Evolutionary conservation across 768 basidiomycete species (phyloP), one percentile per base, ranked within the genome.

Genomic region (Roridomyces roridus): DNA sequence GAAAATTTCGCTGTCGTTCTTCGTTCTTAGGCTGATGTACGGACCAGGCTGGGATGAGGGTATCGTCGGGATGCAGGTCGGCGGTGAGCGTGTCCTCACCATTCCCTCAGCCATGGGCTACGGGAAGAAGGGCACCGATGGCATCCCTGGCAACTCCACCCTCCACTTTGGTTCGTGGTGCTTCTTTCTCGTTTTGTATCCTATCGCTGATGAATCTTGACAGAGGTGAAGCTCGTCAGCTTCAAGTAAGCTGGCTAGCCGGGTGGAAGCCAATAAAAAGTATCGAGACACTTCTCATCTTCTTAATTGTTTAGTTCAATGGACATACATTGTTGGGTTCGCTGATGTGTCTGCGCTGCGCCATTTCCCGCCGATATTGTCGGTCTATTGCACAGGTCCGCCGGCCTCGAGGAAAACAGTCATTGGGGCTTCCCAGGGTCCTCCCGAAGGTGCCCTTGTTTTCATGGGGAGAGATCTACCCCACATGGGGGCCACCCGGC

Each of bases 21-120:
- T 23, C 26, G 14, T 34, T 28, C 20, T 52, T 15, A 4, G 41
- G 37, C 40, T 62, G 29, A 62, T 36, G 26, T n/a, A 35, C 21
- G 18, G 43, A 12, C 23, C 54, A 89, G 87, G 91, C 42, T 97
- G 96, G 95, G 96, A 98, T 65, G 78, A 92, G 67, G 96, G 96
- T 36, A 80, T 98, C 52, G 86, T 79, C 26, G 96, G 96, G 29
- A 97, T 98, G 95, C 88, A 92, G 65, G 85, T 89, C 36, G 90
- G 87, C 36, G 95, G 96, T 24, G 95, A 98, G 74, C 85, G 96
- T 46, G 75, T 86, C 54, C 77, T 98, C 62, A 86, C 80, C 39
- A 81, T 95, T 45, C 93, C 92, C 40, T 76, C 90, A 14, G 67
- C 77, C 25, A 80, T 92, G 77, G 89, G 71, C 18, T 92, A 91